Evolutionary conservation across 2,329 filamentous ascomycete species (phyloP).

Genomic region (Zymoseptoria crescenta): DNA sequence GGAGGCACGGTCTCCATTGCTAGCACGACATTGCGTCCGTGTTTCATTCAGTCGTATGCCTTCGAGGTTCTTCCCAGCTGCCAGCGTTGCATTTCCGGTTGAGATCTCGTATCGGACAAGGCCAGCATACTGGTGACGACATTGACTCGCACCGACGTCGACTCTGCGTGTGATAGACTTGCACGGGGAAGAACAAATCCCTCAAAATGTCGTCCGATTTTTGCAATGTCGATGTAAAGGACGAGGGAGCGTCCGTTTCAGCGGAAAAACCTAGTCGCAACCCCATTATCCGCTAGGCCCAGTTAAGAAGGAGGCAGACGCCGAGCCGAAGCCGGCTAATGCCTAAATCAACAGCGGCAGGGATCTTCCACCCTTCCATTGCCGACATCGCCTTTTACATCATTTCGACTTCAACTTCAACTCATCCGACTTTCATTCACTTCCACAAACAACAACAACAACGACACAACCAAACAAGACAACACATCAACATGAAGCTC

Average conservation of each 20-base stretch:
- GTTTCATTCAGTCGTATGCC: too few relatives aligned
- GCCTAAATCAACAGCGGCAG: background rate
- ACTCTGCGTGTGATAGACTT: too few relatives aligned
- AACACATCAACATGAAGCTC: constrained; percentile 48
- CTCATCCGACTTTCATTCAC: background rate
- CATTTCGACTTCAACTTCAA: background rate
- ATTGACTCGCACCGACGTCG: too few relatives aligned
- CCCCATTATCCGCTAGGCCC: background rate
- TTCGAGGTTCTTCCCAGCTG: too few relatives aligned
- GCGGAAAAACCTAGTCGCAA: too few relatives aligned
- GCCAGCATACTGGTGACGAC: too few relatives aligned
- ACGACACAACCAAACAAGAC: background rate
- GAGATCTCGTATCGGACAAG: too few relatives aligned
- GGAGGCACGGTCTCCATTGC: too few relatives aligned
- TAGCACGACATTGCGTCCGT: too few relatives aligned
- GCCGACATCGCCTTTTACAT: background rate
- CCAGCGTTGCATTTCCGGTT: too few relatives aligned
- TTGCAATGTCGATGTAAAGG: background rate
- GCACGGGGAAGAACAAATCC: too few relatives aligned
- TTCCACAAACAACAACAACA: background rate
- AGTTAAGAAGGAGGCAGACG: background rate
- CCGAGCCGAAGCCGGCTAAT: background rate
- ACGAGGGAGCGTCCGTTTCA: background rate
- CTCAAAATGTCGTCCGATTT: too few relatives aligned
- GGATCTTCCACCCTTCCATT: background rate